A percentile compares a stretch with the other conserved stretches of the same genome.
These are phyloP conservation scores for Ettlia oleoabundans DNA, from an alignment of 139 green algal genomes.

Conservation along the genomic window DNA sequence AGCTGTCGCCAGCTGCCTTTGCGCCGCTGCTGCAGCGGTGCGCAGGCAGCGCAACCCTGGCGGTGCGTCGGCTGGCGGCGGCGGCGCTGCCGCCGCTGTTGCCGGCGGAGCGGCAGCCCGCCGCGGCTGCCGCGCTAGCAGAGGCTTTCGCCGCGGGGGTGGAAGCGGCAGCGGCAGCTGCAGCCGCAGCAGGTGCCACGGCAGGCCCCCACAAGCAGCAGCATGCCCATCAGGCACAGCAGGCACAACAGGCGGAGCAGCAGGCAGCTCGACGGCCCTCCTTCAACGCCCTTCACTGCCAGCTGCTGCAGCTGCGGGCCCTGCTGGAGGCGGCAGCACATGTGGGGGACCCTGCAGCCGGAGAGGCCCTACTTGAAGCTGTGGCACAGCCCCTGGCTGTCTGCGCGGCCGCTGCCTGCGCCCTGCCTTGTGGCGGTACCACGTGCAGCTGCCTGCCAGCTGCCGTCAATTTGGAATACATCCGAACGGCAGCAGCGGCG, in stretches of 20 bases:
- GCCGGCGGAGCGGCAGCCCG: slow-evolving; percentile 42
- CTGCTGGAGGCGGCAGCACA: slow-evolving; percentile 45
- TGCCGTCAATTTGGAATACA: slow-evolving; percentile 28
- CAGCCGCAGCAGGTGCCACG: neutral
- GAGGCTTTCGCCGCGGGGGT: neutral
- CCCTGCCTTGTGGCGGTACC: neutral
- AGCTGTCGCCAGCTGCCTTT: slow-evolving; percentile 69
- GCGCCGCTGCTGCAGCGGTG: slow-evolving; percentile 64
- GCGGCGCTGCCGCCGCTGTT: slow-evolving; percentile 74
- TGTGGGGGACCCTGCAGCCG: neutral
- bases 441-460: slow-evolving; percentile 5
- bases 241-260: no score
- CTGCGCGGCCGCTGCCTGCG: neutral
- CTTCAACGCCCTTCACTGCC: slow-evolving; percentile 58
- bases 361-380: neutral
- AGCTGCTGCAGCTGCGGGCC: slow-evolving; percentile 64
- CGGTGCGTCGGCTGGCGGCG: slow-evolving; percentile 76
- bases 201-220: no score
- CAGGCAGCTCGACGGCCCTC: neutral
- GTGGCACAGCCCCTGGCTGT: slow-evolving; percentile 18
- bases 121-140: slow-evolving; percentile 42
- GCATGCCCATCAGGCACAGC: neutral
- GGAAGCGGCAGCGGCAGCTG: neutral
- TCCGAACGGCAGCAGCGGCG: slow-evolving; percentile 20
- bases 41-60: slow-evolving; percentile 51